phyloP scores from a whole-genome alignment of 306 rosid species.

The Dalbergia cochinchinensis region DNA sequence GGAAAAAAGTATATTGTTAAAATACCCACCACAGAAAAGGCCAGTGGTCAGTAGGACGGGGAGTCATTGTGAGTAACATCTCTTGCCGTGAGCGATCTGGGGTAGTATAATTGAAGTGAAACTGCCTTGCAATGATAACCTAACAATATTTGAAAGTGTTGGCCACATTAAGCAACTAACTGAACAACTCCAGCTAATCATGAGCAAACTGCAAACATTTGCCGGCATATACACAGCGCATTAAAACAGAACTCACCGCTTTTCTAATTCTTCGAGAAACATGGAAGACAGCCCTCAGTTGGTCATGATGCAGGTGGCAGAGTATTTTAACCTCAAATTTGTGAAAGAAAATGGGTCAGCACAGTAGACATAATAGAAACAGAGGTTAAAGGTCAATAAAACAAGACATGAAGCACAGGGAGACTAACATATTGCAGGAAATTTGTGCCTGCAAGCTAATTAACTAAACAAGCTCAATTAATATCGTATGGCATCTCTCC shows the following conservation, averaged over 20 bases:
- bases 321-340: conserved; percentile 76
- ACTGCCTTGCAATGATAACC: conserved; percentile 87
- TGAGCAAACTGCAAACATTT: conserved; percentile 3
- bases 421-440: background rate
- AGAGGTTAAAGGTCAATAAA: background rate
- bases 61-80: conserved; percentile 74
- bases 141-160: conserved; percentile 41
- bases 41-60: conserved; percentile 83
- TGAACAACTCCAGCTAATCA: conserved; percentile 17
- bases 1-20: background rate
- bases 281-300: conserved; percentile 89
- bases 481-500: background rate
- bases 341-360: conserved; percentile 45
- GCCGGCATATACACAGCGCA: background rate
- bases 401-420: background rate
- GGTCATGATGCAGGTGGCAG: conserved; percentile 95
- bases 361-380: conserved; percentile 19
- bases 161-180: conserved; percentile 13
- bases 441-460: background rate
- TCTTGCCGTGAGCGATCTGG: conserved; percentile 92
- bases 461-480: background rate
- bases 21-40: conserved; percentile 71
- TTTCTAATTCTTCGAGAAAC: conserved; percentile 81
- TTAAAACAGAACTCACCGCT: conserved; percentile 72
- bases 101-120: conserved; percentile 89